These are phyloP conservation scores for Thamnidium elegans DNA, from an alignment of 192 early-diverging fungal species.

Conservation along the genomic window DNA sequence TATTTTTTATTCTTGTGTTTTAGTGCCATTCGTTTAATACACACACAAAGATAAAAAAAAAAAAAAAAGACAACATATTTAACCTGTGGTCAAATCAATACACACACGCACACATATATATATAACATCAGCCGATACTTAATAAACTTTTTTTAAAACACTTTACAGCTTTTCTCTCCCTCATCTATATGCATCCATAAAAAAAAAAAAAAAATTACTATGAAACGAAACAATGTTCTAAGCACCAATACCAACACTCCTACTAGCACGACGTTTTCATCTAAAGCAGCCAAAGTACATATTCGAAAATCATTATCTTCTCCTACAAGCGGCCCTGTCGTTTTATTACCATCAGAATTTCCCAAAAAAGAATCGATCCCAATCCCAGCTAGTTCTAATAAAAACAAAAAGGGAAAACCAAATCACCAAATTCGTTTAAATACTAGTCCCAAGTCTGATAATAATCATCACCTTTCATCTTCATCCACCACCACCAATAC, in stretches of 20 bases:
- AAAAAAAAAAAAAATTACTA: background rate
- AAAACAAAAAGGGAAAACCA: background rate
- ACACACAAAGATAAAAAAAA: too few species aligned
- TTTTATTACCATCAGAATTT: background rate
- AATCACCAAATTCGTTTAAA: background rate
- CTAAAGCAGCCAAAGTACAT: slow-evolving; percentile 10
- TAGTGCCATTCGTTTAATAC: too few species aligned
- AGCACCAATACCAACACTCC: slow-evolving; percentile 7
- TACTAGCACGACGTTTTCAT: background rate
- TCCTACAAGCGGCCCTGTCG: slow-evolving; percentile 14
- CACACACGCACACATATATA: too few species aligned
- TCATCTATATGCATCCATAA: background rate
- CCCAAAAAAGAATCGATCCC: slow-evolving; percentile 14
- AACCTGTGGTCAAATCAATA: too few species aligned
- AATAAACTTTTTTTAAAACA: background rate
- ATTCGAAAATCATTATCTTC: slow-evolving; percentile 17
- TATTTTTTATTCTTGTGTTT: too few species aligned
- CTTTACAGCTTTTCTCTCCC: background rate
- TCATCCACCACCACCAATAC: background rate
- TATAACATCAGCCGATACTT: too few species aligned
- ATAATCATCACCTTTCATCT: slow-evolving; percentile 4
- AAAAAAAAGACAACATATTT: too few species aligned
- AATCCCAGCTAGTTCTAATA: slow-evolving; percentile 1
- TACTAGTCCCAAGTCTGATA: background rate
- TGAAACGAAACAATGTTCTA: slow-evolving; percentile 1